Evolutionary conservation across 176 grass and related monocot species (phyloP), one percentile per base, ranked within the genome.

Genomic region (Bonia amplexicaulis): DNA sequence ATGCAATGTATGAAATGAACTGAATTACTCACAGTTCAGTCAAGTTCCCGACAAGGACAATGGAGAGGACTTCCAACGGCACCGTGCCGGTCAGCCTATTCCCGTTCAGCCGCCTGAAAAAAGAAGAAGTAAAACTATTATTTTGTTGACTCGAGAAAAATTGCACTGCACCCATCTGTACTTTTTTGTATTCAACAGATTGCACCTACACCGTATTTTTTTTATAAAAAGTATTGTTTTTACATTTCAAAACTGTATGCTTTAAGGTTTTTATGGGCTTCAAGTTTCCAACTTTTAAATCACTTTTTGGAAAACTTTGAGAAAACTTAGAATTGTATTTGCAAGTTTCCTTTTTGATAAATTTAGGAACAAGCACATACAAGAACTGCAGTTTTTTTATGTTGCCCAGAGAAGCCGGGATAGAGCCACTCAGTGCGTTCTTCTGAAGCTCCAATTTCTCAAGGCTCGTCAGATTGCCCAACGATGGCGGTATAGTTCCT

Each of bases 371-470:
- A 73, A 46, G 29, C n/a, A 61, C 82, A 22, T 85, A 89, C 87
- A 89, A 15, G 12, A 68, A 52, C 11, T 73, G 14, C 31, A 89
- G 29, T 12, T 60, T n/a, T 47, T 63, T 89, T 61, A 89, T 69
- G 60, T 85, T 85, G 26, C 87, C 82, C 37, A 89, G 69, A 35
- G 87, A 16, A 14, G 27, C 4, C 11, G 87, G 87, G 33, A 89
- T 85, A 27, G 68, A 0, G 4, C 87, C 87, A 9, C 27, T 75
- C 27, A 89, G 17, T 0, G 16, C 10, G 4, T 89, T 90, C 55
- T 78, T 29, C 15, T 90, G 64, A 31, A 90, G 83, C 55, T 82
- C 45, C 78, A 90, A 5, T 2, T 64, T 16, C 9, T 0, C 0
- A 57, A 90, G 88, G 46, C 20, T 86, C 1, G 9, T 71, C 35